These are phyloP conservation scores for Goffeauzyma gilvescens DNA, from an alignment of 768 basidiomycete species.

Conservation along the genomic window DNA sequence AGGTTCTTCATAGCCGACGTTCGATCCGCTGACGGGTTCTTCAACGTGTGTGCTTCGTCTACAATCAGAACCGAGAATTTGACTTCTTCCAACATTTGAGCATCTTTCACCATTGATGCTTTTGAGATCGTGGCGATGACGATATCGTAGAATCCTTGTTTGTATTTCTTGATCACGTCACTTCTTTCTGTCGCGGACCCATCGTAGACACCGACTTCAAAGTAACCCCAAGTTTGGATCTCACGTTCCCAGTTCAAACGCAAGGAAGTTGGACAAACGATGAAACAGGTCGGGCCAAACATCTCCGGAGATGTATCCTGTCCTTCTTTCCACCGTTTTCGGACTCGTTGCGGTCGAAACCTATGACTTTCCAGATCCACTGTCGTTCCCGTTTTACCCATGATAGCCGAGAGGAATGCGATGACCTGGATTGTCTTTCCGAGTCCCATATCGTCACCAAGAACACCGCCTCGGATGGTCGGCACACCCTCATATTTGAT, in stretches of 20 bases:
- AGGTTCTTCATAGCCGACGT: slow-evolving; percentile 56
- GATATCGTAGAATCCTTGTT: slow-evolving; percentile 63
- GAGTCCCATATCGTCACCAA: slow-evolving; percentile 91
- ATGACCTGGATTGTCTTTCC: slow-evolving; percentile 80
- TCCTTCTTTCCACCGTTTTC: slow-evolving; percentile 9
- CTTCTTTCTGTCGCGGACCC: slow-evolving; percentile 39
- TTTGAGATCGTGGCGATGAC: too few relatives aligned
- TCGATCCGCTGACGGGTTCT: slow-evolving; percentile 52
- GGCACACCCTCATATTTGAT: slow-evolving; percentile 1
- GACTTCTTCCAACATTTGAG: too few relatives aligned
- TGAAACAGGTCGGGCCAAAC: slow-evolving; percentile 69
- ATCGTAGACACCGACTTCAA: slow-evolving; percentile 60
- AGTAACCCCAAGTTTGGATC: slow-evolving; percentile 80
- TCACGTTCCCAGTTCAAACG: slow-evolving; percentile 62
- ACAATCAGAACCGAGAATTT: slow-evolving; percentile 38
- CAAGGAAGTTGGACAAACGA: slow-evolving; percentile 70
- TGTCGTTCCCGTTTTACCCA: slow-evolving; percentile 54
- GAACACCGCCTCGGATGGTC: slow-evolving; percentile 51
- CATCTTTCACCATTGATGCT: too few relatives aligned
- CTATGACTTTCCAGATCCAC: slow-evolving; percentile 36
- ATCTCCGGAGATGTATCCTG: slow-evolving; percentile 46
- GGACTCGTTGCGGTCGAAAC: neutral
- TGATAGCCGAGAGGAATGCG: slow-evolving; percentile 56
- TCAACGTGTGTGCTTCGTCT: slow-evolving; percentile 80
- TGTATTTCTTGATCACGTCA: slow-evolving; percentile 50